A percentile compares a stretch with the other conserved stretches of the same genome.
phyloP scores from a whole-genome alignment of 352 stramenopile genomes.

The Phytophthora crassamura region DNA sequence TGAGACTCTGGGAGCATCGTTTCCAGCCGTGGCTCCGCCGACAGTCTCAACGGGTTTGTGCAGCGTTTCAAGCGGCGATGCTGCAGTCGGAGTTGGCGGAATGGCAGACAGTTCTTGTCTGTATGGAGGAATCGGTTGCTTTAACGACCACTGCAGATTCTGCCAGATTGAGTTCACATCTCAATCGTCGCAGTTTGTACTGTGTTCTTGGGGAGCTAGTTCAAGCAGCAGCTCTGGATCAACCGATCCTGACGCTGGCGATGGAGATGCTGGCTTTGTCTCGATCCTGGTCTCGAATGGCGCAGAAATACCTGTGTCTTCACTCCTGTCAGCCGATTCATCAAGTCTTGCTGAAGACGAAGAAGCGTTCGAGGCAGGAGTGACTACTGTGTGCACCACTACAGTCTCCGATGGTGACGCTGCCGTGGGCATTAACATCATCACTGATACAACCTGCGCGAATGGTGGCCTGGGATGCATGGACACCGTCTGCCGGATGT shows the following conservation, averaged over 20 bases:
- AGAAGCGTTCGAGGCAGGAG: background rate
- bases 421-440: constrained; percentile 16
- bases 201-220: constrained; percentile 18
- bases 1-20: constrained; percentile 11
- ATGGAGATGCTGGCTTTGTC: background rate
- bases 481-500: constrained; percentile 31
- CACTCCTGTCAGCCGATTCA: background rate
- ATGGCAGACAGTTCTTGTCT: constrained; percentile 41
- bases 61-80: constrained; percentile 32
- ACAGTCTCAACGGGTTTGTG: constrained; percentile 20
- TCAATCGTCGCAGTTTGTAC: constrained; percentile 26
- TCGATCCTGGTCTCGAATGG: background rate
- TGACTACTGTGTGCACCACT: constrained; percentile 20
- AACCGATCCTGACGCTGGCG: background rate
- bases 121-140: constrained; percentile 48
- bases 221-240: constrained; percentile 1
- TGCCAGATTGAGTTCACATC: constrained; percentile 16
- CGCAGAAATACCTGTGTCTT: background rate
- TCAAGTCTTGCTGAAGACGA: background rate
- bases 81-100: constrained; percentile 36
- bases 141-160: constrained; percentile 35
- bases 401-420: constrained; percentile 33
- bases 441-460: constrained; percentile 8
- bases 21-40: constrained; percentile 25
- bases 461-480: constrained; percentile 22